Conservation (phyloP, 2,329 filamentous ascomycete genomes). For the Fusarium sp. region DNA sequence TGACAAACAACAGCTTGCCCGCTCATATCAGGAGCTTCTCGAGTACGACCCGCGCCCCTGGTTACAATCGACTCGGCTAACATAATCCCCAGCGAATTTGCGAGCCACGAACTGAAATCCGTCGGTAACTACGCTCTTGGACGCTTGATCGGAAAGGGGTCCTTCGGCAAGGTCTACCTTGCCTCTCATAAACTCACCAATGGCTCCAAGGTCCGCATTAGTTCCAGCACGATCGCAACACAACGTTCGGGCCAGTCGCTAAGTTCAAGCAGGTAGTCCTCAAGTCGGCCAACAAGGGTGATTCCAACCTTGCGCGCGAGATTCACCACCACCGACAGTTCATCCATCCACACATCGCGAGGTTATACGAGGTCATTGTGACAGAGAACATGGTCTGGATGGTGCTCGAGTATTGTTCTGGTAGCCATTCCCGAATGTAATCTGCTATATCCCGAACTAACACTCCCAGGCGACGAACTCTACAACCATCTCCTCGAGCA, state of each 20-base stretch:
- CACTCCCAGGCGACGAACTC: conserved; percentile 82
- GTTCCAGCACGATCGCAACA: not conserved
- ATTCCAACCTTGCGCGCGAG: conserved; percentile 94
- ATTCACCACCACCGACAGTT: conserved; percentile 99
- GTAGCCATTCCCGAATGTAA: conserved; percentile 57
- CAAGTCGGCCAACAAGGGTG: conserved; percentile 96
- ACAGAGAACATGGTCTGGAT: conserved; percentile 96
- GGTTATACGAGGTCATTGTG: conserved; percentile 97
- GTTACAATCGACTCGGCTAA: conserved; percentile 1
- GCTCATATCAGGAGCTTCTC: conserved; percentile 95
- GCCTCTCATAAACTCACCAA: conserved; percentile 97
- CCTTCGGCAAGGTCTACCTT: conserved; percentile 98
- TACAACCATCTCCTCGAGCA: conserved; percentile 95
- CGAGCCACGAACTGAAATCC: conserved; percentile 86
- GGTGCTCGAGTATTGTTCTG: conserved; percentile 94
- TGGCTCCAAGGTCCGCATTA: conserved; percentile 83
- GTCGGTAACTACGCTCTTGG: conserved; percentile 97
- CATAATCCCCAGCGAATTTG: conserved; percentile 80
- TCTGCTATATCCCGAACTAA: conserved; percentile 39
- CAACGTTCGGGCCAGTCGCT: not conserved
- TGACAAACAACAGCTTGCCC: conserved; percentile 76
- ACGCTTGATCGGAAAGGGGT: conserved; percentile 93
- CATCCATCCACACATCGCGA: conserved; percentile 94
- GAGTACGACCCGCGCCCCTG: conserved; percentile 70
- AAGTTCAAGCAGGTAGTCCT: conserved; percentile 80